A percentile compares a stretch with the other conserved stretches of the same genome.
These are phyloP conservation scores for Pichia sorboxylosa DNA, from an alignment of 1,139 yeast species.

Conservation along the genomic window DNA sequence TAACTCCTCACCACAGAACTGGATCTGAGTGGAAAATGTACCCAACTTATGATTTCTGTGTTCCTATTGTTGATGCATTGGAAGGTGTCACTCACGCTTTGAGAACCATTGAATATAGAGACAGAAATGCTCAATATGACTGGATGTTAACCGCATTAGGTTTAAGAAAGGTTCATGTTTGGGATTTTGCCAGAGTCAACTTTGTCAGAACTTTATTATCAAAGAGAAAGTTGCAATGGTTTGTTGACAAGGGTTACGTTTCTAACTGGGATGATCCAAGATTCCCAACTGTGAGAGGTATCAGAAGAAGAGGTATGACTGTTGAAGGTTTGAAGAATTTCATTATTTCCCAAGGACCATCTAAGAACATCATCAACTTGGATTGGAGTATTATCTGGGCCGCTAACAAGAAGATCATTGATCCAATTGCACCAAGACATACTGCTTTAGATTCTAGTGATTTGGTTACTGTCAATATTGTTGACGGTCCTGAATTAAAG, in stretches of 20 bases:
- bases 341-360: slow-evolving; percentile 91
- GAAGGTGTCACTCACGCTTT: slow-evolving; percentile 97
- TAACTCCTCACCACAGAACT: slow-evolving; percentile 95
- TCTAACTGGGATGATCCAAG: slow-evolving; percentile 97
- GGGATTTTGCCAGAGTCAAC: slow-evolving; percentile 97
- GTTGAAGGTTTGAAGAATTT: slow-evolving; percentile 93
- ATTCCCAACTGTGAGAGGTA: slow-evolving; percentile 98
- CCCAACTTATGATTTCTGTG: slow-evolving; percentile 98
- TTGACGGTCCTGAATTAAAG: slow-evolving; percentile 58
- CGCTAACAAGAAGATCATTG: slow-evolving; percentile 88
- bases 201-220: slow-evolving; percentile 88
- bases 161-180: slow-evolving; percentile 83
- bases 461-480: slow-evolving; percentile 54
- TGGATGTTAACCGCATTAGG: slow-evolving; percentile 80
- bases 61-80: slow-evolving; percentile 83
- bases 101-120: slow-evolving; percentile 95
- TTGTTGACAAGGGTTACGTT: slow-evolving; percentile 81
- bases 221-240: slow-evolving; percentile 97
- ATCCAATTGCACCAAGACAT: slow-evolving; percentile 92
- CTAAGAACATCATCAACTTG: slow-evolving; percentile 86
- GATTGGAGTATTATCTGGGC: slow-evolving; percentile 99
- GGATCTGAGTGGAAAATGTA: slow-evolving; percentile 87
- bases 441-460: slow-evolving; percentile 59
- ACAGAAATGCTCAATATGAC: slow-evolving; percentile 93
- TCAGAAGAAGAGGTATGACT: slow-evolving; percentile 98